A percentile compares a stretch with the other conserved stretches of the same genome.
phyloP scores from a whole-genome alignment of 140 eudicot genomes.

The Eryngium alpinum region DNA sequence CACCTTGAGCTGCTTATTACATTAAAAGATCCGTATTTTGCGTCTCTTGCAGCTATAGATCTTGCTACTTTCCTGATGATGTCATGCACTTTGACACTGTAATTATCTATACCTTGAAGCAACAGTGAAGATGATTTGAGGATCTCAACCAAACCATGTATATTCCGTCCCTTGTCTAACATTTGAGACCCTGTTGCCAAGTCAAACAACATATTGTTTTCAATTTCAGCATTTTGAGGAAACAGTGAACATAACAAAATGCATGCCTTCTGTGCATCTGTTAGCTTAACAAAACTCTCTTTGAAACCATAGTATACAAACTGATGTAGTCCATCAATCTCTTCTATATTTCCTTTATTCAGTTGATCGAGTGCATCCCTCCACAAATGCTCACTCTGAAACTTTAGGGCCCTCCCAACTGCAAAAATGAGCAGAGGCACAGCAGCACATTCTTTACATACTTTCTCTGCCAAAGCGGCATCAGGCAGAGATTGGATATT shows the following conservation, averaged over 20 bases:
- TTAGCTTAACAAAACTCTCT: background rate
- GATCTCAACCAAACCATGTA: background rate
- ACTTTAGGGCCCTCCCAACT: slow-evolving; percentile 1
- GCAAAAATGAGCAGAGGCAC: slow-evolving; percentile 15
- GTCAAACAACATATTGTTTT: too few relatives aligned
- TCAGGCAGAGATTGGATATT: background rate
- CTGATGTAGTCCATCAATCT: background rate
- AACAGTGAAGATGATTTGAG: slow-evolving; percentile 12
- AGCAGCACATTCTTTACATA: slow-evolving; percentile 1
- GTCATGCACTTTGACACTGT: slow-evolving; percentile 4
- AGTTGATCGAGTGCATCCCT: background rate
- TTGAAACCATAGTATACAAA: background rate
- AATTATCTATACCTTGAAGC: background rate
- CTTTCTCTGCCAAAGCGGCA: background rate
- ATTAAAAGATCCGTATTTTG: background rate
- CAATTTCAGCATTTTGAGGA: slow-evolving; percentile 3
- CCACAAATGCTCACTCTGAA: background rate
- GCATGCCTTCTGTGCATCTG: background rate
- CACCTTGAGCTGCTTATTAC: background rate
- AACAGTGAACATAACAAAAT: slow-evolving; percentile 13
- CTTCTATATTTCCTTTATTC: background rate
- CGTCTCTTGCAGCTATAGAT: too few relatives aligned
- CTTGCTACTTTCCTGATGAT: background rate
- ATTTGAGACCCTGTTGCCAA: background rate
- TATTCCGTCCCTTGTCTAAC: background rate